These are phyloP conservation scores for Avena atlantica DNA, from an alignment of 176 grass and related monocot genomes.

Conservation along the genomic window DNA sequence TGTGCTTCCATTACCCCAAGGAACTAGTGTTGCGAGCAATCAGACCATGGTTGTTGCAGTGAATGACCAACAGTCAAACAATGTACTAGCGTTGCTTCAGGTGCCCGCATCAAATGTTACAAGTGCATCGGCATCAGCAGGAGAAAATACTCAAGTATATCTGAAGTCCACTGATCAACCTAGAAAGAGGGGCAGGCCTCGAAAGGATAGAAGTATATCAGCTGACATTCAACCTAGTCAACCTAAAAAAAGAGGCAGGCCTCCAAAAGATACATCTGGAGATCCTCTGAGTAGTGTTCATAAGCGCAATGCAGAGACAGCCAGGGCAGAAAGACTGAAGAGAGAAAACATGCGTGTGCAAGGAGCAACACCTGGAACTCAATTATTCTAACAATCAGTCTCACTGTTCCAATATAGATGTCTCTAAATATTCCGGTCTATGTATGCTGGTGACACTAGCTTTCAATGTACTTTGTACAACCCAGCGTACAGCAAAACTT, in stretches of 20 bases:
- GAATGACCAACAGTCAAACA: conserved; percentile 32
- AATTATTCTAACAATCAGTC: conserved; percentile 48
- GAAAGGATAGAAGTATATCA: conserved; percentile 34
- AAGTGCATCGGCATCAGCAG: neutral
- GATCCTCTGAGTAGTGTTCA: conserved; percentile 1
- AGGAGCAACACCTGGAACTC: conserved; percentile 31
- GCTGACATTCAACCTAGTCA: conserved; percentile 13
- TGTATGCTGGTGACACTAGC: conserved; percentile 49
- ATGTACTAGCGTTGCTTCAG: neutral
- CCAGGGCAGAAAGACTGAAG: conserved; percentile 70
- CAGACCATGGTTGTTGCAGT: conserved; percentile 24
- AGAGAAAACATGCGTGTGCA: conserved; percentile 50
- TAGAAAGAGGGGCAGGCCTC: conserved; percentile 58
- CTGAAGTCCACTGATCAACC: conserved; percentile 44
- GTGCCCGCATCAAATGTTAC: conserved; percentile 24
- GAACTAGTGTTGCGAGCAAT: conserved; percentile 30
- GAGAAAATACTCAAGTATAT: conserved; percentile 36
- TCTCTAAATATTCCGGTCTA: conserved; percentile 52
- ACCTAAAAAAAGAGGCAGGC: conserved; percentile 63
- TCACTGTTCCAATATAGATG: conserved; percentile 39
- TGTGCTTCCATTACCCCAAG: conserved; percentile 29
- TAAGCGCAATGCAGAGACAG: conserved; percentile 47
- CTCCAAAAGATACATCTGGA: conserved; percentile 41
- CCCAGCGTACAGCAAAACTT: conserved; percentile 50
- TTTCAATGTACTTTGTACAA: conserved; percentile 64